phyloP scores from a whole-genome alignment of 495 filamentous ascomycete species.

The Hyaloscypha finlandica region DNA sequence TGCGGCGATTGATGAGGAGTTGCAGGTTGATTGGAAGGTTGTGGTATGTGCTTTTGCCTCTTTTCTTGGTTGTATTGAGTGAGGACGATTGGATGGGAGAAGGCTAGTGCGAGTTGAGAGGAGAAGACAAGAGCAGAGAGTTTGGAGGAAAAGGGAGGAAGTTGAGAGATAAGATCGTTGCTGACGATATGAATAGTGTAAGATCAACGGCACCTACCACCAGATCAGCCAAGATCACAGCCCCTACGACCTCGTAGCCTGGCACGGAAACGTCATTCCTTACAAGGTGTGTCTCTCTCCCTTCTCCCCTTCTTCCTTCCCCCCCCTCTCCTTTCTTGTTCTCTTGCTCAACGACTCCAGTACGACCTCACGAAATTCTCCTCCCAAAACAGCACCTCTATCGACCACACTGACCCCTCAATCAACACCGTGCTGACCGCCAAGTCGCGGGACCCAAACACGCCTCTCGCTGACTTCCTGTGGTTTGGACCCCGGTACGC shows the following conservation, averaged over 20 bases:
- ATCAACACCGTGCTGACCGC: conserved; percentile 84
- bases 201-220: conserved; percentile 67
- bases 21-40: conserved; percentile 53
- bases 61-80: no score
- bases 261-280: conserved; percentile 80
- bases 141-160: no score
- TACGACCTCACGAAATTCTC: conserved; percentile 76
- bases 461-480: conserved; percentile 79
- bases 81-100: no score
- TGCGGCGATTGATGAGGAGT: conserved; percentile 54
- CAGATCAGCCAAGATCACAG: conserved; percentile 67
- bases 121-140: no score
- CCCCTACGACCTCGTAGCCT: conserved; percentile 82
- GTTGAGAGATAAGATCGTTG: no score
- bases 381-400: conserved; percentile 66
- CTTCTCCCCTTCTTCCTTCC: no score
- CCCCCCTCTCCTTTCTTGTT: conserved; percentile 52
- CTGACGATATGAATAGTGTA: conserved; percentile 35
- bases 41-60: conserved; percentile 34
- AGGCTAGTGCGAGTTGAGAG: no score
- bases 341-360: conserved; percentile 34
- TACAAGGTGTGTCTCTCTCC: conserved; percentile 69
- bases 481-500: conserved; percentile 70
- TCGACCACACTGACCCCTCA: conserved; percentile 80
- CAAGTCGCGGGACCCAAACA: conserved; percentile 62